A percentile compares a stretch with the other conserved stretches of the same genome.
phyloP scores from a whole-genome alignment of 1,284 basidiomycete species.

The Trichosporon coremiiforme region DNA sequence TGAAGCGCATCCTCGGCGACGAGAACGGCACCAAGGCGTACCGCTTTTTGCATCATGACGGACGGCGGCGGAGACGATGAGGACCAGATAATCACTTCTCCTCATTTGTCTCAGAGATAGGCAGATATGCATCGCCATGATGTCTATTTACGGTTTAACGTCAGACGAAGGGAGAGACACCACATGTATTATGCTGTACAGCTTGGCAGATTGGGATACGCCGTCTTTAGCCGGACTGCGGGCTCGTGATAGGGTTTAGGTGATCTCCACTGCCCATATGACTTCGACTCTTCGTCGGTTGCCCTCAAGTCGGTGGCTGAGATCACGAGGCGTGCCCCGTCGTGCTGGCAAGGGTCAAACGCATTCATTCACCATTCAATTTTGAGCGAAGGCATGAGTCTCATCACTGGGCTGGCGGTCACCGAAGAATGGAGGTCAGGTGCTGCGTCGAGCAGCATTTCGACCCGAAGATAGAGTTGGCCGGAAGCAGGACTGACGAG shows the following conservation, averaged over 20 bases:
- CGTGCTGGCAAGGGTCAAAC: background rate
- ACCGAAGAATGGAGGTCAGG: background rate
- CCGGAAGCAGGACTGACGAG: background rate
- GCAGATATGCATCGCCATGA: background rate
- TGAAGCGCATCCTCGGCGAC: conserved; percentile 77
- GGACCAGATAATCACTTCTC: background rate
- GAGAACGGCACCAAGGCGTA: conserved; percentile 79
- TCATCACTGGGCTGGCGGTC: background rate
- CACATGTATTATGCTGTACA: background rate
- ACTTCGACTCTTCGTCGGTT: background rate
- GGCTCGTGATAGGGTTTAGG: background rate
- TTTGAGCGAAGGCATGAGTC: background rate
- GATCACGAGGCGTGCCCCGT: background rate
- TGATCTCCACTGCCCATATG: background rate
- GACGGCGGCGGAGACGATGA: conserved; percentile 7
- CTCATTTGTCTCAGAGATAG: background rate
- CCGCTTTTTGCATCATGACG: conserved; percentile 76
- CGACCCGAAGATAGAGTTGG: background rate
- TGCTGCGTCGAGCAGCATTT: background rate
- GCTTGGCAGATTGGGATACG: background rate
- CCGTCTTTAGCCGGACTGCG: background rate
- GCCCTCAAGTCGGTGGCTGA: too few relatives aligned
- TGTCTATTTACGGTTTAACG: background rate
- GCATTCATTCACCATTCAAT: background rate
- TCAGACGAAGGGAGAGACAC: conserved; percentile 2